Conservation (phyloP, 2,329 filamentous ascomycete species). For the Fusarium mundagurra region DNA sequence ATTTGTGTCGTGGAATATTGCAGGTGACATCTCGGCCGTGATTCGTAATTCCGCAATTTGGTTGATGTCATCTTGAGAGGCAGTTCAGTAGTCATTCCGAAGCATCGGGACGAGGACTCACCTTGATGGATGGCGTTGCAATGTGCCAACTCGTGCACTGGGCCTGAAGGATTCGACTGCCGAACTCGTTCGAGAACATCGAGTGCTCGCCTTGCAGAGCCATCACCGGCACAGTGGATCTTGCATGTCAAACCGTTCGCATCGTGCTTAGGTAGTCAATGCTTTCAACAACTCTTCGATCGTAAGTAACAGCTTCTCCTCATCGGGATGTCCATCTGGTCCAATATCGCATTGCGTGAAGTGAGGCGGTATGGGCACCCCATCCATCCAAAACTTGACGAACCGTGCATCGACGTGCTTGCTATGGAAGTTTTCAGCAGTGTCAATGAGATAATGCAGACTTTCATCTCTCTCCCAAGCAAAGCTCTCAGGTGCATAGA, state of each 20-base stretch:
- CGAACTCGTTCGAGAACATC: neutral
- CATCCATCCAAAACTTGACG: neutral
- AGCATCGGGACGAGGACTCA: fast-evolving
- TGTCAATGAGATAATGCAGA: neutral
- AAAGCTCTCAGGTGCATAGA: neutral
- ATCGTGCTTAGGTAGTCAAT: neutral
- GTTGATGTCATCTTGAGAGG: neutral
- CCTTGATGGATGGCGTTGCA: neutral
- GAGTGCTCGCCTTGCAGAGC: neutral
- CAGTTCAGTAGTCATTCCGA: neutral
- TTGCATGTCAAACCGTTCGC: neutral
- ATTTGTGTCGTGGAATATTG: neutral
- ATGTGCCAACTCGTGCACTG: neutral
- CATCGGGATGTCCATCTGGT: neutral
- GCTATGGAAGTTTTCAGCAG: neutral
- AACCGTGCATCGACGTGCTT: neutral
- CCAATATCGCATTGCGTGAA: neutral
- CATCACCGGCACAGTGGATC: neutral
- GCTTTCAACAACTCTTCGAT: neutral
- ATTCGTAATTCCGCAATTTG: neutral
- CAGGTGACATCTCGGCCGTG: neutral
- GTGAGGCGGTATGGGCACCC: neutral
- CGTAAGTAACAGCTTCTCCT: neutral
- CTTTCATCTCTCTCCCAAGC: neutral
- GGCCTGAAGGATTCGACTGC: neutral